Conservation (phyloP, 306 rosid species). For the Citrullus colocynthis region DNA sequence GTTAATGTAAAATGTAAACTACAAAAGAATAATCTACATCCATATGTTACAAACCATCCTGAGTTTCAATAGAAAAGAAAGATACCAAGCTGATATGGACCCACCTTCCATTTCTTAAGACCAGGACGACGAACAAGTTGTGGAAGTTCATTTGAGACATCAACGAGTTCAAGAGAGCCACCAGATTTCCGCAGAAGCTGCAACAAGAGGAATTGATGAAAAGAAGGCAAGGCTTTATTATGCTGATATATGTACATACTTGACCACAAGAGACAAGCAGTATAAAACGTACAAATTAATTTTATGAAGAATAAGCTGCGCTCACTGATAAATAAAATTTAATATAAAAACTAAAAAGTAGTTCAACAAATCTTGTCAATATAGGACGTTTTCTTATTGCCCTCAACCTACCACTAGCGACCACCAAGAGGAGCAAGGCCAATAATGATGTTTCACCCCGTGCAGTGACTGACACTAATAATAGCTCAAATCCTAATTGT, state of each 20-base stretch:
- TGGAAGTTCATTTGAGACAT: conserved; percentile 83
- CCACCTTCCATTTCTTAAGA: conserved; percentile 82
- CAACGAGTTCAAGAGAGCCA: conserved; percentile 70
- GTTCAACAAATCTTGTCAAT: background rate
- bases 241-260: background rate
- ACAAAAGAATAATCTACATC: background rate
- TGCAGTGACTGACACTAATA: background rate
- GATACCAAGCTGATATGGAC: conserved; percentile 8
- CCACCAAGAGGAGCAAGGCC: background rate
- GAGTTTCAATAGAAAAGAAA: background rate
- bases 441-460: background rate
- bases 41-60: background rate
- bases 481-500: background rate
- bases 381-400: background rate
- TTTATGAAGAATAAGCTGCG: background rate
- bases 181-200: conserved; percentile 78
- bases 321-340: background rate
- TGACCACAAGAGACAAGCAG: background rate
- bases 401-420: background rate
- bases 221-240: background rate
- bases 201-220: background rate
- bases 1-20: background rate
- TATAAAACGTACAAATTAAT: background rate
- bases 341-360: background rate
- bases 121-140: conserved; percentile 78